phyloP scores from a whole-genome alignment of 768 basidiomycete genomes.

The Tulasnella sp. region DNA sequence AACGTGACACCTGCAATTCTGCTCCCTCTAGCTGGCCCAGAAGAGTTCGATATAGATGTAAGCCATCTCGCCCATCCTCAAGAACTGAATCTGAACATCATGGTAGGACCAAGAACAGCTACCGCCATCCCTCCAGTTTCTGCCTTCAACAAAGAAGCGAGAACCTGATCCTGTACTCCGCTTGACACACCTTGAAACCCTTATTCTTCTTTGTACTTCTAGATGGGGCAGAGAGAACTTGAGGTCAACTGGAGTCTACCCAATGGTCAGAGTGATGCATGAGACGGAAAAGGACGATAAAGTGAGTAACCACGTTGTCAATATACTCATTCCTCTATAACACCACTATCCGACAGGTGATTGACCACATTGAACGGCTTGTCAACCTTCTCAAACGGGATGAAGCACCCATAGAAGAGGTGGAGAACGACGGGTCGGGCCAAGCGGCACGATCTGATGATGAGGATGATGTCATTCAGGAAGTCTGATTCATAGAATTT shows the following conservation, averaged over 20 bases:
- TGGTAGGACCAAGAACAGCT: constrained; percentile 76
- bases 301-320: constrained; percentile 31
- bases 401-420: constrained; percentile 41
- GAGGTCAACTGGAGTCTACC: constrained; percentile 71
- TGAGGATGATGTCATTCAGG: constrained; percentile 62
- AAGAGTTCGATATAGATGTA: constrained; percentile 88
- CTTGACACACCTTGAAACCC: constrained; percentile 74
- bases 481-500: too few relatives aligned
- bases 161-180: constrained; percentile 68
- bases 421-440: constrained; percentile 27
- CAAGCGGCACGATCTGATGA: constrained; percentile 31
- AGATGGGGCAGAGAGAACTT: constrained; percentile 77
- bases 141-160: constrained; percentile 70
- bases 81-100: not conserved
- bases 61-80: constrained; percentile 17
- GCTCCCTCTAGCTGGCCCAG: constrained; percentile 84
- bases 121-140: constrained; percentile 71
- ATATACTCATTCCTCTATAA: not conserved
- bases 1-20: constrained; percentile 76
- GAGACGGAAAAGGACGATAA: constrained; percentile 65
- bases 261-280: constrained; percentile 68
- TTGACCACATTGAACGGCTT: constrained; percentile 75
- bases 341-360: constrained; percentile 38
- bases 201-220: constrained; percentile 79
- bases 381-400: constrained; percentile 76